Conservation (phyloP, 2,329 filamentous ascomycete genomes). For the Blumeria graminis region DNA sequence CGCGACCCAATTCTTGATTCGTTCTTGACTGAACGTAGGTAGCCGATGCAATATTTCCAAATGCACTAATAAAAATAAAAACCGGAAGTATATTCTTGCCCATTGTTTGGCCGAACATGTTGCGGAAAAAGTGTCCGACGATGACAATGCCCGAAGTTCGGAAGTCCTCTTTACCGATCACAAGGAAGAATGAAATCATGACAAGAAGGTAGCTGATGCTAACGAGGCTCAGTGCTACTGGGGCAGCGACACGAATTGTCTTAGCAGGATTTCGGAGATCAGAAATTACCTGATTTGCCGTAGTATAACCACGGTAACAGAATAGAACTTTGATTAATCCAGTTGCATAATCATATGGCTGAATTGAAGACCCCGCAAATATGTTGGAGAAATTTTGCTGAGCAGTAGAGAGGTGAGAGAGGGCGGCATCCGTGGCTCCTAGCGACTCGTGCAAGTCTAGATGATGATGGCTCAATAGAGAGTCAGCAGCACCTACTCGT, state of each 20-base stretch:
- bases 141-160: not conserved
- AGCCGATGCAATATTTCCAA: constrained; percentile 24
- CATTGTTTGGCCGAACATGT: constrained; percentile 23
- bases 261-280: constrained; percentile 35
- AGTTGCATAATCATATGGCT: constrained; percentile 25
- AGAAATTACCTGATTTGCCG: constrained; percentile 36
- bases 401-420: constrained; percentile 12
- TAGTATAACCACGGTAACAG: constrained; percentile 31
- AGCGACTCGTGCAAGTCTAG: constrained; percentile 5
- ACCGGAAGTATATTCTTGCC: constrained; percentile 18
- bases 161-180: constrained; percentile 6
- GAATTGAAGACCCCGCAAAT: constrained; percentile 18
- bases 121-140: constrained; percentile 19
- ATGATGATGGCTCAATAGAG: not conserved
- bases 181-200: constrained; percentile 35
- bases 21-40: constrained; percentile 29
- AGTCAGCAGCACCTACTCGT: constrained; percentile 13
- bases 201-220: constrained; percentile 29
- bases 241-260: constrained; percentile 25
- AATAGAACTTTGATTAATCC: constrained; percentile 34
- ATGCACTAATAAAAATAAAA: constrained; percentile 22
- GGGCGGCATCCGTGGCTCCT: not conserved
- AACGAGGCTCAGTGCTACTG: constrained; percentile 24
- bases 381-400: constrained; percentile 19
- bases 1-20: constrained; percentile 29